phyloP scores from a whole-genome alignment of 1,284 basidiomycete genomes.

The Cutaneotrichosporon mucoides region DNA sequence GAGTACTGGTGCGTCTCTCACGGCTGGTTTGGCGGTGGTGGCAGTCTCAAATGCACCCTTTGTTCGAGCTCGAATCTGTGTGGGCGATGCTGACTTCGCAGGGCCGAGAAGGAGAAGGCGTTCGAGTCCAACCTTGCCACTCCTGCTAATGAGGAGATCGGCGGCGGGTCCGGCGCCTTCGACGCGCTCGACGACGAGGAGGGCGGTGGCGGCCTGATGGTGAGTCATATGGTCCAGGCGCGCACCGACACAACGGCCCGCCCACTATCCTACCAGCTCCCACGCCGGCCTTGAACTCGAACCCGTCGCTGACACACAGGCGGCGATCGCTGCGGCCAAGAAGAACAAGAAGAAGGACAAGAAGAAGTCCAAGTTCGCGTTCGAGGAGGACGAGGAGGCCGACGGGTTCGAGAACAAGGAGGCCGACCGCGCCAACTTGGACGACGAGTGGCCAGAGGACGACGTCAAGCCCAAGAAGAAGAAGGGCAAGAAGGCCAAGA shows the following conservation, averaged over 20 bases:
- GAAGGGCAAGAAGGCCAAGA: conserved; percentile 47
- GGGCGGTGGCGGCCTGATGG: conserved; percentile 79
- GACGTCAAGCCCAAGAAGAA: conserved; percentile 48
- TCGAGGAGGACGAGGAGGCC: conserved; percentile 13
- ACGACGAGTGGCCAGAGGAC: conserved; percentile 39
- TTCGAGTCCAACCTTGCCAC: conserved; percentile 51
- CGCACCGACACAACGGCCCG: neutral
- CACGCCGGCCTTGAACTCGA: too few relatives aligned
- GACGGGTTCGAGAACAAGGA: conserved; percentile 12
- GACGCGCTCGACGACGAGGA: conserved; percentile 54
- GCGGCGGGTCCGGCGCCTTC: conserved; percentile 33
- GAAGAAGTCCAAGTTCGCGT: conserved; percentile 38
- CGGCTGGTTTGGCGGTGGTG: too few relatives aligned
- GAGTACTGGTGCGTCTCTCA: conserved; percentile 66
- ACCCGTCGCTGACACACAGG: conserved; percentile 6
- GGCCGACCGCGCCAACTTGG: conserved; percentile 31
- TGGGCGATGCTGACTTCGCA: conserved; percentile 13
- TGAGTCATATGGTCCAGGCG: conserved; percentile 46
- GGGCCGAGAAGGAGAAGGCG: conserved; percentile 44
- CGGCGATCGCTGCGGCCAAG: conserved; percentile 20
- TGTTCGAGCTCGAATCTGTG: conserved; percentile 1
- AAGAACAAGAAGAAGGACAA: conserved; percentile 44
- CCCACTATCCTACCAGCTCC: too few relatives aligned
- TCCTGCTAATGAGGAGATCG: conserved; percentile 52
- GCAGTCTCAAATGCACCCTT: neutral